Percentiles rank a stretch among this genome's conserved stretches.
Evolutionary conservation across 148 eudicot genomes (phyloP).

Genomic region (Bassia scoparia): DNA sequence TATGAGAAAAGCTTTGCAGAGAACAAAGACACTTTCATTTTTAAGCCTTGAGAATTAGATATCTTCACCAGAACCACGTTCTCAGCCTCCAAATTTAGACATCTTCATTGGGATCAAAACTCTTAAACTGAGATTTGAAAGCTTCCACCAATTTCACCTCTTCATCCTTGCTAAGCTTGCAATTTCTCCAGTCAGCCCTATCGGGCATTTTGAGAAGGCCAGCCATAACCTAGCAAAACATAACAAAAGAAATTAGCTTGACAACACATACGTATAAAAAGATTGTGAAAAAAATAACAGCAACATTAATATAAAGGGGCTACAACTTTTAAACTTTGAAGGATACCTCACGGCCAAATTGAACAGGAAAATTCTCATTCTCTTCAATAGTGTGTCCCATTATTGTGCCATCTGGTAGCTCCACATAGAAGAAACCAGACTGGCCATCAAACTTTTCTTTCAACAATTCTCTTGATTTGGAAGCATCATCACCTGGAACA

Average conservation of each 20-base stretch:
- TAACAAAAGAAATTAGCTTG: neutral
- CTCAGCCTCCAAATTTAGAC: slow-evolving; percentile 5
- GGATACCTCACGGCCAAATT: slow-evolving; percentile 93
- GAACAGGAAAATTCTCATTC: slow-evolving; percentile 72
- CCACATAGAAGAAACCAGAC: slow-evolving; percentile 77
- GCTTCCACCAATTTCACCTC: slow-evolving; percentile 64
- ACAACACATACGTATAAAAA: neutral
- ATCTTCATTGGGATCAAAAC: slow-evolving; percentile 35
- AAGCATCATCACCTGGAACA: slow-evolving; percentile 43
- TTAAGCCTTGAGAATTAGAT: neutral
- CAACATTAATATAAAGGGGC: neutral
- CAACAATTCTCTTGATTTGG: slow-evolving; percentile 52
- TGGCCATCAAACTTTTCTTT: slow-evolving; percentile 46
- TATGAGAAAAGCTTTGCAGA: too few species aligned
- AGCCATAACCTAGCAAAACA: slow-evolving; percentile 64
- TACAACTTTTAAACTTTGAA: neutral
- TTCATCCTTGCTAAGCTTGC: slow-evolving; percentile 82
- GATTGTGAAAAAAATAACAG: neutral
- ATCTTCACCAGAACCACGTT: neutral
- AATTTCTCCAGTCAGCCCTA: slow-evolving; percentile 94
- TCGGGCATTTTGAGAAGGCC: slow-evolving; percentile 90
- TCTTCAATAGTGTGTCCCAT: slow-evolving; percentile 65
- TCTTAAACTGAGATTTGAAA: slow-evolving; percentile 56
- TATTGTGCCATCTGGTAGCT: slow-evolving; percentile 74
- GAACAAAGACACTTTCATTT: neutral